Base-by-base conservation (phyloP, 164 flowering plant genomes). In the Nymphaea thermarum region DNA sequence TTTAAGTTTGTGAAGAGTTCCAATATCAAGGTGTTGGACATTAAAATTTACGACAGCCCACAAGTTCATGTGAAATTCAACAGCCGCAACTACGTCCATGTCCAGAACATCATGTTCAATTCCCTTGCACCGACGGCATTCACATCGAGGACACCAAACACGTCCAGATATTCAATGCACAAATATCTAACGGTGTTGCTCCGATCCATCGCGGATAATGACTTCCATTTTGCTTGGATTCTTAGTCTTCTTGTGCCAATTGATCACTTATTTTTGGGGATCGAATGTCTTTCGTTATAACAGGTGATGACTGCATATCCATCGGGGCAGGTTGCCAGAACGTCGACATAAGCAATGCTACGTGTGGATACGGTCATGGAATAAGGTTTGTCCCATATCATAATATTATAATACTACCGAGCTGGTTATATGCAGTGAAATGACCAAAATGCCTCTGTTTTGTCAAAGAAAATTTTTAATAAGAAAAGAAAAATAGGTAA, bases 121-220 rank as follows among this genome's bases (percentile, higher is more conserved):
- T 87, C 95, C 3, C 95, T 92, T 0, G 86, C 73, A 89, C 95
- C 4, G 95, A 89, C 43, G 92, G 95, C 62, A 89, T 89, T 66
- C 95, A 89, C 75, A 80, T 89, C n/a, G 85, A 85, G 72, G 80
- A 82, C 74, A 78, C 87, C 47, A 71, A 77, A 66, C 76, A 84
- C 62, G 94, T 84, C 43, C 66, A 16, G 62, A 63, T 63, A 63
- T 63, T 17, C 42, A 67, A 6, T 67, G 81, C 87, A 5, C 45
- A 73, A 3, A 78, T 88, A 66, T 72, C 85, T 62, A 86, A 80
- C 55, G 93, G 93, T 87, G 74, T 70, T 7, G 57, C 5, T 51
- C 14, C 36, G 36, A 25, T 25, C 36, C 36, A 1, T 25, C 36
- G 36, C 36, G 36, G 36, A 25, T 25, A 25, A 25, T 25, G 1